phyloP scores from a whole-genome alignment of 768 basidiomycete genomes.

The Collybia mongolica region DNA sequence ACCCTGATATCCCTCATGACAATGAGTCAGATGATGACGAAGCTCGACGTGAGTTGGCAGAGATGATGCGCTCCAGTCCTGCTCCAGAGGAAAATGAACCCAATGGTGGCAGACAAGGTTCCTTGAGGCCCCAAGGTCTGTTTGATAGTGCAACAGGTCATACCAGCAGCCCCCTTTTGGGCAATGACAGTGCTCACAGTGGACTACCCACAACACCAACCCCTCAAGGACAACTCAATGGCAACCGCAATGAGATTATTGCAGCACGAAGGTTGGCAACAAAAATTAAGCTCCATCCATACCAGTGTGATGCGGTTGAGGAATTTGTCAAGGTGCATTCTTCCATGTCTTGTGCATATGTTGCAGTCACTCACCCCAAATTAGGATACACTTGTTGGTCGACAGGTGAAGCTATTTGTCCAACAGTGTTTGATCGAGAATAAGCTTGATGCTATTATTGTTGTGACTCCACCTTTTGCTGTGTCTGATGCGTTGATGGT shows the following conservation, averaged over 20 bases:
- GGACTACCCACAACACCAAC: too few species aligned
- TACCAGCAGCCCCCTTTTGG: too few species aligned
- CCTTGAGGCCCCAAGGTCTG: too few species aligned
- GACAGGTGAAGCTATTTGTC: background rate
- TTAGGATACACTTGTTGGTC: background rate
- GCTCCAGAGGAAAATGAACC: too few species aligned
- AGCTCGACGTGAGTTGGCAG: too few species aligned
- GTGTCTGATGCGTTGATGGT: background rate
- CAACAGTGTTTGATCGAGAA: background rate
- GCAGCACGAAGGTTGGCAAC: background rate
- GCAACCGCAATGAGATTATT: background rate
- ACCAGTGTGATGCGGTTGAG: background rate
- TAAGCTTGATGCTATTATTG: background rate
- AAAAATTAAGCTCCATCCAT: background rate
- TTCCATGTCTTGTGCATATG: background rate
- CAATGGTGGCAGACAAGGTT: too few species aligned
- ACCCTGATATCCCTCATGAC: too few species aligned
- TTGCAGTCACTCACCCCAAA: background rate
- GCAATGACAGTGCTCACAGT: too few species aligned
- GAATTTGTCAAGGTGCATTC: background rate
- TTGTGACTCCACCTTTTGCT: background rate
- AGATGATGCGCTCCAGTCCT: too few species aligned
- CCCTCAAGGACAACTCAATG: too few species aligned
- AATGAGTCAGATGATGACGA: too few species aligned
- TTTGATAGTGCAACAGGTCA: too few species aligned